Percentiles rank a stretch among this genome's conserved stretches.
Conservation (phyloP, 495 filamentous ascomycete genomes). For the Podospora conica region DNA sequence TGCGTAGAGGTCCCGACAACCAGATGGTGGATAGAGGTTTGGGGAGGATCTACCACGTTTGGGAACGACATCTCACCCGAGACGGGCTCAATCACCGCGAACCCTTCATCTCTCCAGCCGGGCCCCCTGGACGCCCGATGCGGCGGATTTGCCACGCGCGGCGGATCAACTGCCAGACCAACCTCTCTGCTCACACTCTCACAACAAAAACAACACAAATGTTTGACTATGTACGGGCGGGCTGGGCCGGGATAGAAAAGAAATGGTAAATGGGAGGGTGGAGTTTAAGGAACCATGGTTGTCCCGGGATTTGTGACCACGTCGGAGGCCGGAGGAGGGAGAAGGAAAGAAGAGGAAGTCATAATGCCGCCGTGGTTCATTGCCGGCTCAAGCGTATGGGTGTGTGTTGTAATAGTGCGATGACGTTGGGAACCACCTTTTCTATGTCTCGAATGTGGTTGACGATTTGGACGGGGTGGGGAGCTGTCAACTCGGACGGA, state of each 20-base stretch:
- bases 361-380: neutral
- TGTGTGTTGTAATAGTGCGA: neutral
- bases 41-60: neutral
- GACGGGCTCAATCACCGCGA: neutral
- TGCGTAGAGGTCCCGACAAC: neutral
- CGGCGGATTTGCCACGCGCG: neutral
- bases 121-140: neutral
- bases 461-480: neutral
- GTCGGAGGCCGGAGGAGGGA: neutral
- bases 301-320: neutral
- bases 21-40: neutral
- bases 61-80: neutral
- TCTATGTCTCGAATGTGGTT: neutral
- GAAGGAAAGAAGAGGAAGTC: neutral
- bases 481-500: too few relatives aligned
- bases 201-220: neutral
- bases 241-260: neutral
- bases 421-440: neutral
- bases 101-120: neutral
- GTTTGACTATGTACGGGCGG: neutral
- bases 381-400: neutral
- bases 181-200: neutral
- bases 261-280: neutral
- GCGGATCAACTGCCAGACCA: neutral
- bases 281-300: neutral